Conservation (phyloP, 768 basidiomycete species). For the Chalciporus sphaerocephalus region DNA sequence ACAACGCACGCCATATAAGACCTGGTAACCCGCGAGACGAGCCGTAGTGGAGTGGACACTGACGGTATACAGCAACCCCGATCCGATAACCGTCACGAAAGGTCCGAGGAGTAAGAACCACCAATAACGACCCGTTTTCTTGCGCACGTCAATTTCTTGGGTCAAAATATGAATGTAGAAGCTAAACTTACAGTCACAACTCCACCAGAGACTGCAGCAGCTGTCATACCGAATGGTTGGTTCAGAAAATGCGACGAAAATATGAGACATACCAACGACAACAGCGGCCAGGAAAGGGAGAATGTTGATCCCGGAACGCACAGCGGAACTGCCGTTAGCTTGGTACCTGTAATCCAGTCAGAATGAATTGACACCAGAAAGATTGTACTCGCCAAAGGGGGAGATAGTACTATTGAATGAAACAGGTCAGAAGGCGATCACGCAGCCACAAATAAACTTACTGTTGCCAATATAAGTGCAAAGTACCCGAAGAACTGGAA, state of each 20-base stretch:
- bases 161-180: no score
- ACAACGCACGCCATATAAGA: no score
- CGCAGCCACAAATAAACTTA: no score
- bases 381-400: no score
- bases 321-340: slow-evolving; percentile 31
- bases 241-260: not conserved
- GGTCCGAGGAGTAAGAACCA: slow-evolving; percentile 31
- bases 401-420: no score
- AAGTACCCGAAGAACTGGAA: no score
- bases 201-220: slow-evolving; percentile 16
- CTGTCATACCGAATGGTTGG: not conserved
- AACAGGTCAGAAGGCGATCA: no score
- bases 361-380: slow-evolving; percentile 8
- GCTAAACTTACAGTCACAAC: not conserved
- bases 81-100: slow-evolving; percentile 30
- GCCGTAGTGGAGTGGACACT: no score
- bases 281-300: slow-evolving; percentile 35
- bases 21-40: no score
- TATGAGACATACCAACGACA: slow-evolving; percentile 8
- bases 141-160: no score
- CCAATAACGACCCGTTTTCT: slow-evolving; percentile 31
- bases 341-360: slow-evolving; percentile 28
- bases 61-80: slow-evolving; percentile 35
- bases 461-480: no score
- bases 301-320: slow-evolving; percentile 38